Evolutionary conservation across 139 green algal genomes (phyloP), one percentile per base, ranked within the genome.

Genomic region (Pleodorina starrii): DNA sequence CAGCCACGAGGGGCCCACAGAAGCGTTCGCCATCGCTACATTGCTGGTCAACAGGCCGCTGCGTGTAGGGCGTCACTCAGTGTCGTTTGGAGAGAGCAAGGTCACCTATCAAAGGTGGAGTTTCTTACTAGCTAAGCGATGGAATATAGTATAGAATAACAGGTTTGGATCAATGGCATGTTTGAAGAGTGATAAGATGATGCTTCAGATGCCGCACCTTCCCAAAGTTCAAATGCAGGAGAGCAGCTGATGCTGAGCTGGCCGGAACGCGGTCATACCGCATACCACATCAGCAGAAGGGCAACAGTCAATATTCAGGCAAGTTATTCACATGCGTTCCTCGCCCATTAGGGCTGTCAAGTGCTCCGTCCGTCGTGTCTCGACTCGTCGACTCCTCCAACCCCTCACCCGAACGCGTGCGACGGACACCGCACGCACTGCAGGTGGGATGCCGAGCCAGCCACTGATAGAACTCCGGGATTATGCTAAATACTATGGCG

Each of bases 211-310:
- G 54, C 54, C 54, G 54, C 54, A 66, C 54, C 54, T 66, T 66
- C 54, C 21, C 54, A 32, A 73, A 73, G 19, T 32, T 73, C 32
- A 40, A 32, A 73, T 40, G 32, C n/a, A 40, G 29, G 27, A 71
- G 14, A 14, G 59, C 59, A 73, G 63, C 63, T 73, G 63, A 36
- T 73, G 63, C 63, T 73, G 63, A 73, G 63, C 63, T 73, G 63
- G 63, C 32, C n/a, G 11, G 63, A 73, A 73, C 29, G 54, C 54
- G 54, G 29, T 12, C 54, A n/a, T n/a, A n/a, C n/a, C n/a, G n/a
- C n/a, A n/a, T n/a, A n/a, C n/a, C n/a, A n/a, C n/a, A n/a, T n/a
- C n/a, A n/a, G n/a, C n/a, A n/a, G n/a, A n/a, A n/a, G n/a, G n/a
- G n/a, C n/a, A n/a, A n/a, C n/a, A n/a, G n/a, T n/a, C n/a, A n/a